Percentiles rank a stretch among this genome's conserved stretches.
These are phyloP conservation scores for Alnus glutinosa DNA, from an alignment of 306 rosid species.

Conservation along the genomic window DNA sequence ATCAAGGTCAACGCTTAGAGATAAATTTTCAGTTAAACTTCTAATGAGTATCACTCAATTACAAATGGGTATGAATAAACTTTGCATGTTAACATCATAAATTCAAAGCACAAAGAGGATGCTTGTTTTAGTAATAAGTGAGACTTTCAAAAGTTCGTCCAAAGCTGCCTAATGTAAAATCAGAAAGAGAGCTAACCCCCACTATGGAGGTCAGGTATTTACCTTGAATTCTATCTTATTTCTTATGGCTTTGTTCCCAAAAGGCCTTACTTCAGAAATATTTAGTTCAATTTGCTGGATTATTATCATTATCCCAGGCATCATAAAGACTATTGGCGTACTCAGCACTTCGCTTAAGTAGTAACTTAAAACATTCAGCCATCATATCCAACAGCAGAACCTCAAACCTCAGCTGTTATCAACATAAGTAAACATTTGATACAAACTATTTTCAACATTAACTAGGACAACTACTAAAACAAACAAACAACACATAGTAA, in stretches of 20 bases:
- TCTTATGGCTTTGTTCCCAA: neutral
- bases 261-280: neutral
- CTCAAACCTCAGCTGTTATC: too few relatives aligned
- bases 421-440: too few relatives aligned
- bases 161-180: neutral
- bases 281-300: neutral
- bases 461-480: too few relatives aligned
- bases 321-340: too few relatives aligned
- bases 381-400: too few relatives aligned
- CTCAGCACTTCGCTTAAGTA: too few relatives aligned
- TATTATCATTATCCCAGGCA: neutral
- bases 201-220: neutral
- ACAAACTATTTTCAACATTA: too few relatives aligned
- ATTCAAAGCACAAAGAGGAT: neutral
- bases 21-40: neutral
- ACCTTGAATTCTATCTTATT: neutral
- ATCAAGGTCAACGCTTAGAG: slow-evolving; percentile 2
- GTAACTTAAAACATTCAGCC: too few relatives aligned
- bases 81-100: neutral
- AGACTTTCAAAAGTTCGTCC: neutral
- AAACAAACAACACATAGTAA: too few relatives aligned
- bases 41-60: neutral
- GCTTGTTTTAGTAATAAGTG: neutral
- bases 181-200: neutral
- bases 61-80: neutral